Evolutionary conservation across 352 stramenopile genomes (phyloP), one percentile per base, ranked within the genome.

Genomic region (Phytophthora sojae): DNA sequence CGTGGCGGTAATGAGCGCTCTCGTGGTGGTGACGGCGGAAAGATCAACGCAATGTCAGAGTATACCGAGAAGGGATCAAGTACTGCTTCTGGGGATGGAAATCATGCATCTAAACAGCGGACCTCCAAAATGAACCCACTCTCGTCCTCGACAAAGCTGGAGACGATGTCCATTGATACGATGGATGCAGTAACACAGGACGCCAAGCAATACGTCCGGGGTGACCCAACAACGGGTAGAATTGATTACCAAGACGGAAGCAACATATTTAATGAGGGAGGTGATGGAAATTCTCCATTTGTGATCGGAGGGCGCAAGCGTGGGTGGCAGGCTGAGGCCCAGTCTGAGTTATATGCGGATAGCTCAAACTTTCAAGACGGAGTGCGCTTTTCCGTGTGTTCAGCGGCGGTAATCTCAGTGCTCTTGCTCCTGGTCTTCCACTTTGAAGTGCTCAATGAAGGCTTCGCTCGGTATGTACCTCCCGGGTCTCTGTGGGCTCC

Each of bases 241-340:
- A 56, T 68, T 7, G 49, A 42, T 7, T 45, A 37, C 50, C 51
- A n/a, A 45, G 52, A 17, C 25, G 58, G 23, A 1, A 70, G 63
- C 7, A 64, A 55, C 63, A 59, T 69, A 11, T 70, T 70, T 47
- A 25, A 14, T 0, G 32, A 70, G 37, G 62, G 44, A 50, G 57
- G 57, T 15, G 50, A 42, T 57, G 51, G 58, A 17, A 53, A 29
- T 56, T 32, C 63, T 4, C 54, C 60, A 12, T 29, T 71, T 15
- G 67, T 89, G 7, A 89, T 89, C 32, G 79, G 79, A 14, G 79
- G 81, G 11, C 70, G 75, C 15, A 79, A 79, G 42, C 73, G 76
- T 39, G 69, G 74, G 29, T 82, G 58, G 69, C 77, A 52, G 67
- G 59, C 30, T 64, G 71, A 58, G 66, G 70, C 32, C 64, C 66